Conservation (phyloP, 2,329 filamentous ascomycete species). For the Fusarium sororula region DNA sequence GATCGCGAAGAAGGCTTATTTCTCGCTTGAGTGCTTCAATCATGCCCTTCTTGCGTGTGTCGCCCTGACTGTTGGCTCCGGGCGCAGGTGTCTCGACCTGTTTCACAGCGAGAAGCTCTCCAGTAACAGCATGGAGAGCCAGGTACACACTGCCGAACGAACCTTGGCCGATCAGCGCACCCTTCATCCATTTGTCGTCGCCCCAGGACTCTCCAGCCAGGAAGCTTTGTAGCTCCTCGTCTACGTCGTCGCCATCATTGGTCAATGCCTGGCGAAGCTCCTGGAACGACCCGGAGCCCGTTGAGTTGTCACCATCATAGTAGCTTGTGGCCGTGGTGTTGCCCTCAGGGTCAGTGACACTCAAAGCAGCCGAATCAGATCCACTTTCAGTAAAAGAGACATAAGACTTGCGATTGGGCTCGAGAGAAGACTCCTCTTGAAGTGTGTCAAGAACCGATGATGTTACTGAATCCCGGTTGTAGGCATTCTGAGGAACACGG, state of each 20-base stretch:
- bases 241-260: conserved; percentile 90
- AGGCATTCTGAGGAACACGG: conserved; percentile 44
- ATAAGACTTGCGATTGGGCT: conserved; percentile 93
- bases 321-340: conserved; percentile 79
- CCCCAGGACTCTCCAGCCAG: conserved; percentile 93
- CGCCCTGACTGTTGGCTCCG: conserved; percentile 80
- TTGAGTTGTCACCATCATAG: conserved; percentile 82
- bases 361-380: conserved; percentile 75
- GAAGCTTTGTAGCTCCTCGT: conserved; percentile 90
- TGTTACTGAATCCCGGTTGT: conserved; percentile 85
- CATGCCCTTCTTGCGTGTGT: conserved; percentile 96
- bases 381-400: conserved; percentile 85
- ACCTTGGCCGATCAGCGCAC: conserved; percentile 93
- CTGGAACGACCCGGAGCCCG: conserved; percentile 77
- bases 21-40: conserved; percentile 96
- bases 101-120: conserved; percentile 97
- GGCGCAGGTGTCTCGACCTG: conserved; percentile 91
- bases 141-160: conserved; percentile 97
- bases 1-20: conserved; percentile 90
- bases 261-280: conserved; percentile 86
- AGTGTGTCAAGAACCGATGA: conserved; percentile 90
- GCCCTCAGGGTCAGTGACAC: conserved; percentile 80
- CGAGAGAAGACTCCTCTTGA: conserved; percentile 87
- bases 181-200: conserved; percentile 99
- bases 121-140: conserved; percentile 93